Evolutionary conservation across 306 rosid genomes (phyloP).

Genomic region (Trifolium fragiferum): DNA sequence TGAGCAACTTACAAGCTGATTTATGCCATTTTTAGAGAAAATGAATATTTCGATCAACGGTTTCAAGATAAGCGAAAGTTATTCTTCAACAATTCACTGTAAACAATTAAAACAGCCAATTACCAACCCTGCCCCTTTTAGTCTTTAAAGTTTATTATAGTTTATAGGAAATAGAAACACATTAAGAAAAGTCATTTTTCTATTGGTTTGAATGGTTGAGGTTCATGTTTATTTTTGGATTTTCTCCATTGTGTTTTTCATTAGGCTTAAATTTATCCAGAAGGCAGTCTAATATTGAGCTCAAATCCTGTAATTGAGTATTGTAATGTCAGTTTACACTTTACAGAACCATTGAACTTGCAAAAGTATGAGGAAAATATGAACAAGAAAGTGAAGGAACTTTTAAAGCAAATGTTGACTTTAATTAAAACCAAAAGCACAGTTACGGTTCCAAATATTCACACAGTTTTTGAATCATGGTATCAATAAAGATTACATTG

Average conservation of each 20-base stretch:
- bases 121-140: conserved; percentile 22
- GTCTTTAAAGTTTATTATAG: conserved; percentile 5
- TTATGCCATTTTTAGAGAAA: conserved; percentile 60
- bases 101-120: conserved; percentile 12
- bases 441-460: no score
- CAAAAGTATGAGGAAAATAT: conserved; percentile 39
- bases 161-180: background rate
- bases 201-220: conserved; percentile 21
- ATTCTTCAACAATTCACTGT: conserved; percentile 18
- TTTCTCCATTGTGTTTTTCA: conserved; percentile 16
- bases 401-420: conserved; percentile 25
- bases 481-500: no score
- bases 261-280: conserved; percentile 2
- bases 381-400: conserved; percentile 26
- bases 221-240: conserved; percentile 28
- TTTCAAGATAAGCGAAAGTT: conserved; percentile 38
- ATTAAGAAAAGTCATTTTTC: background rate
- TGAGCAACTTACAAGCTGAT: conserved; percentile 60
- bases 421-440: no score
- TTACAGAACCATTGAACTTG: background rate
- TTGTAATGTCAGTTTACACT: background rate
- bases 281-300: background rate
- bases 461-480: no score
- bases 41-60: conserved; percentile 51
- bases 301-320: conserved; percentile 11